Evolutionary conservation across 805 yeast species (phyloP), one percentile per base, ranked within the genome.

Genomic region (Grigorovia humatica): DNA sequence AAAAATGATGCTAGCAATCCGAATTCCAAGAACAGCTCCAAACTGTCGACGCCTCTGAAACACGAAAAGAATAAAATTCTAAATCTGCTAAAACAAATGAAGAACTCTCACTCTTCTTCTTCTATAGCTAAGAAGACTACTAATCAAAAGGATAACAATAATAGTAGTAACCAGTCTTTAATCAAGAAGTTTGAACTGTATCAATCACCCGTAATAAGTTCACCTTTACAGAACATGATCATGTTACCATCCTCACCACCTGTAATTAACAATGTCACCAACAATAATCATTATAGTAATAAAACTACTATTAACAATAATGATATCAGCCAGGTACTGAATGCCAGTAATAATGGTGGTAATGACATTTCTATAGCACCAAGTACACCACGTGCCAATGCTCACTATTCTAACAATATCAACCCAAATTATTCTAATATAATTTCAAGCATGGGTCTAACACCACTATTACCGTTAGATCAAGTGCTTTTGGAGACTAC

Each of bases 11-110:
- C 38, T 7, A 20, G 29, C 15, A 17, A 43, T 9, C 27, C 44
- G 17, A 38, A 35, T 11, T 35, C n/a, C 4, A 35, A 38, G 17
- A 15, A 15, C 2, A 15, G 8, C 12, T 38, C 17, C 17, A 38
- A 38, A 38, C 4, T 12, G 12, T 38, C 42, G 4, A 38, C 42
- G 3, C 42, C 42, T 7, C 15, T 38, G 18, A 38, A 38, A 15
- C 42, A 38, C 27, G 68, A 64, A 48, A 64, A 59, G 49, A 57
- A 54, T 17, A 56, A 58, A 20, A 66, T 66, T 3, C 44, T 66
- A 48, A 60, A 58, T 13, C 53, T 66, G 19, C 50, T 66, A 48
- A 64, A 56, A 48, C 59, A 63, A 48, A 64, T 66, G 68, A 65
- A 63, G 48, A 54, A 30, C 13, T 18, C n/a, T 48, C n/a, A 30